phyloP scores from a whole-genome alignment of 768 basidiomycete species.

The Daedaleopsis nitida region DNA sequence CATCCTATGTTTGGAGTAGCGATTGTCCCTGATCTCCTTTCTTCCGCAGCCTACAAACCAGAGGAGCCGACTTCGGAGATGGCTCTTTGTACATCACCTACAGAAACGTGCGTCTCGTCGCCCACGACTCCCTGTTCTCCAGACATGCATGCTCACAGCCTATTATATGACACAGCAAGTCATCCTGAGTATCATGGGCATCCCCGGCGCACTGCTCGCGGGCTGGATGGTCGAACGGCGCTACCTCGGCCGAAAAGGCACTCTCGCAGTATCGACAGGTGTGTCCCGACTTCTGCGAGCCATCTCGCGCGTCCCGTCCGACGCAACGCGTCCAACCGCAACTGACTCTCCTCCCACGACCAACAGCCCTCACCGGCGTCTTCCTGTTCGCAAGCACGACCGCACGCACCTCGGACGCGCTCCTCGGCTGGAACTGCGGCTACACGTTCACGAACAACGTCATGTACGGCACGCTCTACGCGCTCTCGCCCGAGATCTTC shows the following conservation, averaged over 20 bases:
- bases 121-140: too few species aligned
- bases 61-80: slow-evolving; percentile 69
- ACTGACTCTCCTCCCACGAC: slow-evolving; percentile 1
- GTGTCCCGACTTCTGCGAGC: too few species aligned
- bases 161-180: slow-evolving; percentile 39
- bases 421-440: slow-evolving; percentile 62
- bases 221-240: slow-evolving; percentile 53
- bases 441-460: slow-evolving; percentile 59
- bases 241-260: slow-evolving; percentile 50
- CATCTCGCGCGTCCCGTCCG: too few species aligned
- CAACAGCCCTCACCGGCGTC: slow-evolving; percentile 49
- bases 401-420: slow-evolving; percentile 49
- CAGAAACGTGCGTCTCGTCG: slow-evolving; percentile 63
- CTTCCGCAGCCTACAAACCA: slow-evolving; percentile 49
- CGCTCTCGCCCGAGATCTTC: slow-evolving; percentile 51
- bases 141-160: not conserved
- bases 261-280: slow-evolving; percentile 53
- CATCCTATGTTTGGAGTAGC: too few species aligned
- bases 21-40: too few species aligned
- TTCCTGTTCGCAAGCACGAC: slow-evolving; percentile 61
- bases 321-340: slow-evolving; percentile 29
- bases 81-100: slow-evolving; percentile 70
- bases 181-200: slow-evolving; percentile 54
- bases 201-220: slow-evolving; percentile 58
- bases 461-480: slow-evolving; percentile 52